These are phyloP conservation scores for Cryphonectria carpinicola DNA, from an alignment of 2,329 filamentous ascomycete genomes.

Conservation along the genomic window DNA sequence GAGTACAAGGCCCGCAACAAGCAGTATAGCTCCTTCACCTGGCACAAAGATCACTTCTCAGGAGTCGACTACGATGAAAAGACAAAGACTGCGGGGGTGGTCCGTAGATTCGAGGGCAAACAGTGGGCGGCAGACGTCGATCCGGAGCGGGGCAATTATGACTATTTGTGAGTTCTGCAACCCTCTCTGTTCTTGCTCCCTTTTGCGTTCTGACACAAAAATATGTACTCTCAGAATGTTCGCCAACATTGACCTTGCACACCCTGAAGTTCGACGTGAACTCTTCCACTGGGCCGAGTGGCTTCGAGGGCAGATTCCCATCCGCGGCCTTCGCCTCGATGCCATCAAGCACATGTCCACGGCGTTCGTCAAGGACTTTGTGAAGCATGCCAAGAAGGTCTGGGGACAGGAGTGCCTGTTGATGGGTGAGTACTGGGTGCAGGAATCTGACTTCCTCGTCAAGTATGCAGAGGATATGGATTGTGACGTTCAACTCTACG, in stretches of 20 bases:
- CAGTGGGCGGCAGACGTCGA: slow-evolving; percentile 63
- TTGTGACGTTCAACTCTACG: slow-evolving; percentile 62
- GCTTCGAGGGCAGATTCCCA: slow-evolving; percentile 36
- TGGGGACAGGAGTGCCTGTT: slow-evolving; percentile 60
- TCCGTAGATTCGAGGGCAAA: slow-evolving; percentile 68
- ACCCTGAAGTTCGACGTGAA: slow-evolving; percentile 38
- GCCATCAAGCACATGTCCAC: slow-evolving; percentile 42
- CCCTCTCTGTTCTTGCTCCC: not conserved
- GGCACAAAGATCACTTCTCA: slow-evolving; percentile 69
- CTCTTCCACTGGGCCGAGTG: slow-evolving; percentile 39
- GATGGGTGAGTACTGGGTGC: slow-evolving; percentile 73
- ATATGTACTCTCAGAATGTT: slow-evolving; percentile 35
- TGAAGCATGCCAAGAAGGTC: slow-evolving; percentile 32
- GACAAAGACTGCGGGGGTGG: slow-evolving; percentile 55
- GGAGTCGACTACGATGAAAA: slow-evolving; percentile 67
- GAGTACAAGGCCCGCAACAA: slow-evolving; percentile 64
- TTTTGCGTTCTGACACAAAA: not conserved
- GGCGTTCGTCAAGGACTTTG: slow-evolving; percentile 36
- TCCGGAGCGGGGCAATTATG: slow-evolving; percentile 64
- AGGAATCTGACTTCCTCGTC: slow-evolving; percentile 57
- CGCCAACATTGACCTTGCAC: slow-evolving; percentile 39
- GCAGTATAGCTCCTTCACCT: slow-evolving; percentile 64
- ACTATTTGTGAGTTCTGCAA: slow-evolving; percentile 37
- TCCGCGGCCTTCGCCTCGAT: slow-evolving; percentile 40
- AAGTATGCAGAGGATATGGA: slow-evolving; percentile 61